Evolutionary conservation across 2,329 filamentous ascomycete species (phyloP).

Genomic region (Grosmannia clavigera): DNA sequence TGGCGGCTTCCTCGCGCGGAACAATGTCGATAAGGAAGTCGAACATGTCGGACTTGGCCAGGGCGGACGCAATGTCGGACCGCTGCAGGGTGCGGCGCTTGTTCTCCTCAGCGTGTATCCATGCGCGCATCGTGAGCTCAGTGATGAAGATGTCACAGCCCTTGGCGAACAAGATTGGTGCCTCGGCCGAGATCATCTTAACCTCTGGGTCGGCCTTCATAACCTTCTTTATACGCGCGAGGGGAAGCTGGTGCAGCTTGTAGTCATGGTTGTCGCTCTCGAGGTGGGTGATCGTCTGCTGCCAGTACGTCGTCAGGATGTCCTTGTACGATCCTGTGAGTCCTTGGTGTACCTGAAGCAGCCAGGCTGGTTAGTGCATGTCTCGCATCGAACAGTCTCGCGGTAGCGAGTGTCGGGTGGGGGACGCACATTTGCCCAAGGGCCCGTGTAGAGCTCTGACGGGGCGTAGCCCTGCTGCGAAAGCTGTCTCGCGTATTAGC

Average conservation of each 20-base stretch:
- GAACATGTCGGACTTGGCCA: conserved; percentile 99
- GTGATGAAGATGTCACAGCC: conserved; percentile 99
- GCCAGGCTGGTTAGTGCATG: conserved; percentile 7
- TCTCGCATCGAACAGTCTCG: neutral
- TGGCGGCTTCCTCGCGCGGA: conserved; percentile 81
- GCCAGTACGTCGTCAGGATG: conserved; percentile 97
- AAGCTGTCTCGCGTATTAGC: conserved; percentile 41
- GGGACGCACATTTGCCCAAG: conserved; percentile 76
- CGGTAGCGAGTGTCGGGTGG: neutral
- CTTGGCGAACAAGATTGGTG: conserved; percentile 94
- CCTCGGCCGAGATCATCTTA: conserved; percentile 99
- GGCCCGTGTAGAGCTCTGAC: conserved; percentile 85
- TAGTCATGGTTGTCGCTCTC: conserved; percentile 96
- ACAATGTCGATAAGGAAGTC: conserved; percentile 99
- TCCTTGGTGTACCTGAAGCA: conserved; percentile 78
- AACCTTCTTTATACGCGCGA: conserved; percentile 99
- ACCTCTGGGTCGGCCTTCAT: conserved; percentile 99
- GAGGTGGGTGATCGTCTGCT: conserved; percentile 91
- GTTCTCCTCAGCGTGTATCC: conserved; percentile 99
- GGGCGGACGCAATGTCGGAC: conserved; percentile 88
- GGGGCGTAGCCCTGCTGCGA: conserved; percentile 79
- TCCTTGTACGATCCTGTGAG: conserved; percentile 87
- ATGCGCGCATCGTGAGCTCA: conserved; percentile 96
- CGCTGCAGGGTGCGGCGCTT: conserved; percentile 91
- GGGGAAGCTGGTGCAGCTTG: conserved; percentile 90